A percentile compares a stretch with the other conserved stretches of the same genome.
Conservation (phyloP, 768 basidiomycete genomes). For the Suillus alpinus region DNA sequence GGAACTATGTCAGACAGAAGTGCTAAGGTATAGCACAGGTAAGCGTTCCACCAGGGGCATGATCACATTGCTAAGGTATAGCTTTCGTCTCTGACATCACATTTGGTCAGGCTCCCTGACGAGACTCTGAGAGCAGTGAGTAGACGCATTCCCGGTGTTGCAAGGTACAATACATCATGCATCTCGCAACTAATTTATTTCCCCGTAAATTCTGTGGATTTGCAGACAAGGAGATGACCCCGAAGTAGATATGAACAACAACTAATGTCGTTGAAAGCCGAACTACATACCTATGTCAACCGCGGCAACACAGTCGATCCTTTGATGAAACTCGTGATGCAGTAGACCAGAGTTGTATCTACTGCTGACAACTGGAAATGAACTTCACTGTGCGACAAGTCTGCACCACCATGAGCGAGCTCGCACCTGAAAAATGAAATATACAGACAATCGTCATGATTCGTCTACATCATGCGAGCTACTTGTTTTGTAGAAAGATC, state of each 20-base stretch:
- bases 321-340: constrained; percentile 64
- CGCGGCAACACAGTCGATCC: constrained; percentile 49
- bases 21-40: background rate
- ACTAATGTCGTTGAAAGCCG: background rate
- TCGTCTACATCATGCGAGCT: constrained; percentile 63
- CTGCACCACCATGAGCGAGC: constrained; percentile 36
- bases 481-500: constrained; percentile 50
- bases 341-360: constrained; percentile 69
- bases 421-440: background rate
- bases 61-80: no score
- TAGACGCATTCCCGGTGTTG: background rate
- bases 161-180: background rate
- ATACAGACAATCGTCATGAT: constrained; percentile 58
- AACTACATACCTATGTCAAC: constrained; percentile 50
- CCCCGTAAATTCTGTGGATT: constrained; percentile 47
- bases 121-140: background rate
- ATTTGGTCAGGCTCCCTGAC: background rate
- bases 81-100: no score
- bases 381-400: constrained; percentile 67
- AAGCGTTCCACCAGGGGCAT: no score
- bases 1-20: background rate
- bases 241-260: constrained; percentile 4
- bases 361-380: constrained; percentile 64
- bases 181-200: background rate
- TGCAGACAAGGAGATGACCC: constrained; percentile 36